Conservation (phyloP, 176 grass and related monocot genomes). For the Canna indica region DNA sequence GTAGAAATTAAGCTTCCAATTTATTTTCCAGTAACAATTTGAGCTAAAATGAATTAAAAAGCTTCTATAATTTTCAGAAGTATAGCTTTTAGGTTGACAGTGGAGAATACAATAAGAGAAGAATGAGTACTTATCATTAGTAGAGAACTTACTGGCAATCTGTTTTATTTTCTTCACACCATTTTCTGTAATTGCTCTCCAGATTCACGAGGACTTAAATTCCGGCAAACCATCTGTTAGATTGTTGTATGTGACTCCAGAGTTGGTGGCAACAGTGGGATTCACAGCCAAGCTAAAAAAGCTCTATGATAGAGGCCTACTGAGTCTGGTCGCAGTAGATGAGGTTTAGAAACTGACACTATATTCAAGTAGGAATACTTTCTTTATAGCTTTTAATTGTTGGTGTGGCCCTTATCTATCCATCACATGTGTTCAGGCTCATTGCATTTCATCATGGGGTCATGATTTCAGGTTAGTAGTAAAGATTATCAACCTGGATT, state of each 20-base stretch:
- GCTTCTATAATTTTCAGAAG: background rate
- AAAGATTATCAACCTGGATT: background rate
- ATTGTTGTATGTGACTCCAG: conserved; percentile 92
- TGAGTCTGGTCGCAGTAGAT: conserved; percentile 72
- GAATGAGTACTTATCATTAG: background rate
- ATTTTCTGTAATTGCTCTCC: conserved; percentile 4
- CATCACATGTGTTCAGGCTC: conserved; percentile 45
- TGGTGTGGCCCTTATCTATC: conserved; percentile 16
- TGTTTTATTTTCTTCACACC: background rate
- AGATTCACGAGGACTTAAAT: conserved; percentile 87
- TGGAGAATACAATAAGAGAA: background rate
- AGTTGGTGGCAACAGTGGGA: conserved; percentile 73
- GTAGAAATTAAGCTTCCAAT: background rate
- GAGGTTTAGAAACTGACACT: conserved; percentile 38
- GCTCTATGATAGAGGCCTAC: conserved; percentile 71
- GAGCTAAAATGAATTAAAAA: background rate
- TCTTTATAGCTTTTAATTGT: background rate
- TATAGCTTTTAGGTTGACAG: background rate
- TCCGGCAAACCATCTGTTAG: conserved; percentile 72
- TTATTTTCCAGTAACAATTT: background rate
- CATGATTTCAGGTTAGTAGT: conserved; percentile 79
- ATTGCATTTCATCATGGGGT: conserved; percentile 94
- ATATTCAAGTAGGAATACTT: conserved; percentile 9
- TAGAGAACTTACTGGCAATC: background rate
- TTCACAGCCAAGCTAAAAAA: conserved; percentile 72